Percentiles rank a stretch among this genome's conserved stretches.
Evolutionary conservation across 2,329 filamentous ascomycete genomes (phyloP).

Genomic region (Colletotrichum chrysophilum): DNA sequence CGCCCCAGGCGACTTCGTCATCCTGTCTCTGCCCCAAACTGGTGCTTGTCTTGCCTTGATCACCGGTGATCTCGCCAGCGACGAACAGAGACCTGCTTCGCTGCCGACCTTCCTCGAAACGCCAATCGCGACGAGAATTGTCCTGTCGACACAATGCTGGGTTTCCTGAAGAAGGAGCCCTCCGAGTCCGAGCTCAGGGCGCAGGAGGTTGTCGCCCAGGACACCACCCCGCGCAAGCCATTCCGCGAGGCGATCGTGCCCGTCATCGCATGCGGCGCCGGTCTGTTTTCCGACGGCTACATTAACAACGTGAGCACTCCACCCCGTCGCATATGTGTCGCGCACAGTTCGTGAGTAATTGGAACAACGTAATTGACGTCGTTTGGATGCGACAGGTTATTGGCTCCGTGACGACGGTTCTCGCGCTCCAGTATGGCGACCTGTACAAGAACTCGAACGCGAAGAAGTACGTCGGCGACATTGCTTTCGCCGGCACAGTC

Average conservation of each 20-base stretch:
- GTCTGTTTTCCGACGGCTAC: slow-evolving; percentile 91
- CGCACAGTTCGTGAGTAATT: rapidly evolving
- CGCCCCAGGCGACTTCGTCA: neutral
- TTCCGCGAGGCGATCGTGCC: slow-evolving; percentile 50
- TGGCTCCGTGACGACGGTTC: slow-evolving; percentile 82
- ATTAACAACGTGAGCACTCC: slow-evolving; percentile 73
- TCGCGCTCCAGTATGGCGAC: slow-evolving; percentile 70
- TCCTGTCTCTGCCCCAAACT: neutral
- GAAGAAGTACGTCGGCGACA: slow-evolving; percentile 77
- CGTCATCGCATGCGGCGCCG: slow-evolving; percentile 86
- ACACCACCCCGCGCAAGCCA: neutral
- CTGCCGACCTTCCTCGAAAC: neutral
- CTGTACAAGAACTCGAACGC: slow-evolving; percentile 74
- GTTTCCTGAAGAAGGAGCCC: neutral
- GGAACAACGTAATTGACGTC: neutral
- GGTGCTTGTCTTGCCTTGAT: neutral
- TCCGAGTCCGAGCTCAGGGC: neutral
- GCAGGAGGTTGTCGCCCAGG: neutral
- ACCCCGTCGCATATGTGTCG: neutral
- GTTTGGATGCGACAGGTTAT: slow-evolving; percentile 67
- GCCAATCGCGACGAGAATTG: neutral
- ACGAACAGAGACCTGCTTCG: neutral
- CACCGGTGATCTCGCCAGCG: neutral
- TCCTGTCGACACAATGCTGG: neutral
- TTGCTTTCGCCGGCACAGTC: slow-evolving; percentile 87